Evolutionary conservation across 2,329 filamentous ascomycete species (phyloP), one percentile per base, ranked within the genome.

Genomic region (Pseudogymnoascus sp.): DNA sequence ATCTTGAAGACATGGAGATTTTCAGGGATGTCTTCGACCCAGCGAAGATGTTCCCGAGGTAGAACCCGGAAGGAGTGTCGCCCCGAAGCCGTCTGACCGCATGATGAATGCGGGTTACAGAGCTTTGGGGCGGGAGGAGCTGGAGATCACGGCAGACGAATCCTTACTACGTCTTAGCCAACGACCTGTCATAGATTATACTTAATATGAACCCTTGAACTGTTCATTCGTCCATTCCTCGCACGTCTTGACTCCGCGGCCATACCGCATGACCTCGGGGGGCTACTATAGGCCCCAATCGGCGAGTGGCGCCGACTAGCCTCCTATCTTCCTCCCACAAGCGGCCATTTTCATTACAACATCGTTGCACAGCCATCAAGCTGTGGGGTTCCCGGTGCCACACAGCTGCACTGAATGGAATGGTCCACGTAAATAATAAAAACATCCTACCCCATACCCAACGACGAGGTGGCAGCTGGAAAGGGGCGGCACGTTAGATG

Each of bases 21-120:
- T 86, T 85, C 66, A 73, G 76, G 63, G 73, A 75, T 10, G 77
- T 83, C 50, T 86, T 86, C 65, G 74, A 78, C 66, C 65, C 72
- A 34, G 70, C 68, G 4, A 82, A 84, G 72, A 78, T 86, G 38
- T 65, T 60, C 53, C 59, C 62, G 18, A 62, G 44, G 38, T 60
- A 42, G 38, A 60, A 12, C 18, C 11, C 16, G 50, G 50, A 56
- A 18, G 21, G 50, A 34, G 50, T 56, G 28, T 56, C 28, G 1
- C 28, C 28, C 28, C 50, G 50, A 56, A 16, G 28, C 50, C 50
- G 28, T 56, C 50, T 56, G 50, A 56, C 50, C 50, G 50, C 50
- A 56, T 56, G 50, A 8, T 14, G 10, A 18, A 56, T 56, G 50
- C n/a, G 12, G 28, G 25, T 34, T 56, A 12, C 18, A 34, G 18